These are phyloP conservation scores for Populus trichocarpa DNA, from an alignment of 441 rosid species.

Conservation along the genomic window DNA sequence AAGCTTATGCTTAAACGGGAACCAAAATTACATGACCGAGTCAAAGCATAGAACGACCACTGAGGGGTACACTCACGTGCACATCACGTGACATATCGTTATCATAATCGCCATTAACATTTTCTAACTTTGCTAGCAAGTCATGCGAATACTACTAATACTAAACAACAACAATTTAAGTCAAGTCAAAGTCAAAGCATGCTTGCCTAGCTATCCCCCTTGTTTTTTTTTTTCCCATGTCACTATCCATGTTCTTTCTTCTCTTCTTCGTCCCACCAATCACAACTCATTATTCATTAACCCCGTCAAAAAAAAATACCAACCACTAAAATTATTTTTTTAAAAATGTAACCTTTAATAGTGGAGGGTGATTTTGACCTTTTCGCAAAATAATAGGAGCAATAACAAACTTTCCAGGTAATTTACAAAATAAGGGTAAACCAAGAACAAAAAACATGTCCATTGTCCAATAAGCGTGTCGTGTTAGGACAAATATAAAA, in stretches of 20 bases:
- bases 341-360: background rate
- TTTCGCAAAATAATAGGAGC: background rate
- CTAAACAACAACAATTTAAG: slow-evolving; percentile 17
- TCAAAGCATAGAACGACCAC: background rate
- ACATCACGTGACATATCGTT: background rate
- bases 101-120: no score
- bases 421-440: background rate
- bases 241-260: background rate
- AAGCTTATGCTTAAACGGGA: background rate
- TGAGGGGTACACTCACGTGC: background rate
- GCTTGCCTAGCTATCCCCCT: background rate
- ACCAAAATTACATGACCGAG: background rate
- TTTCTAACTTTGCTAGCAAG: slow-evolving; percentile 9
- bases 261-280: background rate
- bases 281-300: background rate
- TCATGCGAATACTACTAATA: slow-evolving; percentile 3
- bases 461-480: background rate
- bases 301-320: background rate
- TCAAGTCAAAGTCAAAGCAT: slow-evolving; percentile 13
- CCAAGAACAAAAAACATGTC: background rate
- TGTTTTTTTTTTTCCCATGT: background rate
- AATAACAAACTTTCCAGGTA: background rate
- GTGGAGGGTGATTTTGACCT: slow-evolving; percentile 3
- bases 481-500: background rate
- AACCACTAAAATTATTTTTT: background rate